Conservation (phyloP, 176 grass and related monocot genomes). For the Oryza meyeriana region DNA sequence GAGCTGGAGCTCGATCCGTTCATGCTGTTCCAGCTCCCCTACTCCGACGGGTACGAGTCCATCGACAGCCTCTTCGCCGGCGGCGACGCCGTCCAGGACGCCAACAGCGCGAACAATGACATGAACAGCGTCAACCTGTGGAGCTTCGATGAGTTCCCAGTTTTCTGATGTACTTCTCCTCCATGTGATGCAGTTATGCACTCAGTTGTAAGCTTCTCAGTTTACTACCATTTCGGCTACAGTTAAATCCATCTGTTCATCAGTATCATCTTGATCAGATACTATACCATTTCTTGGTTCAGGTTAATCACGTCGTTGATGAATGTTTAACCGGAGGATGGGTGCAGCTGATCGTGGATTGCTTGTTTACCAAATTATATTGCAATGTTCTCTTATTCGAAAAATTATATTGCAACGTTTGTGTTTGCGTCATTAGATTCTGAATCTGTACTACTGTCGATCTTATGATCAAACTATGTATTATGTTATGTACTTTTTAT, state of each 20-base stretch:
- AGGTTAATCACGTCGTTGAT: not conserved
- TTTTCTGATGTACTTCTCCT: slow-evolving; percentile 27
- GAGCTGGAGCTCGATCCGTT: slow-evolving; percentile 50
- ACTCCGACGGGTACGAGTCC: slow-evolving; percentile 37
- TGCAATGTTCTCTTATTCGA: too few relatives aligned
- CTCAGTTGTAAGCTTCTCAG: slow-evolving; percentile 23
- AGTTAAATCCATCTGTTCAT: not conserved
- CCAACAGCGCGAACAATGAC: slow-evolving; percentile 3
- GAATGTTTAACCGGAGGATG: not conserved
- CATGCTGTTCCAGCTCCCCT: slow-evolving; percentile 47
- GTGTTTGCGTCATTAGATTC: slow-evolving; percentile 4
- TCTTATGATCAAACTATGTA: slow-evolving; percentile 20
- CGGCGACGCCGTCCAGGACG: slow-evolving; percentile 37
- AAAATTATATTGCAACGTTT: not conserved
- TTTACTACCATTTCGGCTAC: not conserved
- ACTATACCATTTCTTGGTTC: not conserved
- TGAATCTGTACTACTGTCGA: slow-evolving; percentile 7
- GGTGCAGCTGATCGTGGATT: slow-evolving; percentile 10
- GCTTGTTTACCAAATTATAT: slow-evolving; percentile 1
- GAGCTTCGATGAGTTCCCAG: slow-evolving; percentile 79
- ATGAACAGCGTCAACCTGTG: slow-evolving; percentile 48
- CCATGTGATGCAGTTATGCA: not conserved
- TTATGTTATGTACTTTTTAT: not conserved
- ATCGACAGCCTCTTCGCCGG: slow-evolving; percentile 35
- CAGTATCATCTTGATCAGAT: not conserved